Base-by-base conservation (phyloP, 73 alveolate species). In the Effrenium voratum region DNA sequence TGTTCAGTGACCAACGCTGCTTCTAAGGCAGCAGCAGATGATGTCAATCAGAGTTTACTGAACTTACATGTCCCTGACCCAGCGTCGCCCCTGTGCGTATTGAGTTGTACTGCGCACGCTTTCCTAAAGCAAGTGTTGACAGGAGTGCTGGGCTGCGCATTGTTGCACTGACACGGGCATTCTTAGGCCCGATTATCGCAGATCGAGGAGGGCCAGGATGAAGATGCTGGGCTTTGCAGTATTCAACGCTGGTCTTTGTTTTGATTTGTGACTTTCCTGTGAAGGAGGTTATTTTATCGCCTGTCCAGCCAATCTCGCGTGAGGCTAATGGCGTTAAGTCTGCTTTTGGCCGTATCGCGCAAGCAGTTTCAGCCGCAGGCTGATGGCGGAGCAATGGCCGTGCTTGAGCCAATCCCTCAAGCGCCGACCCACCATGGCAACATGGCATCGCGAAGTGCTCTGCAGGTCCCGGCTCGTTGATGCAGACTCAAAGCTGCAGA, bases 101-200 rank as follows among this genome's bases (percentile, higher is more conserved):
- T 22, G 72, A 57, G 16, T 22, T 57, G 28, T 22, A 22, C 28
- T 57, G 72, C 72, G 72, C 28, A 22, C n/a, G 28, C 72, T 57
- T 57, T 57, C 72, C 72, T 57, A 30, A 30, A 57, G 72, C 72
- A 22, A 22, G 1, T 30, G 16, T 15, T 12, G 30, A 55, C 30
- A 12, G 12, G 68, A 12, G 30, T 55, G 68, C 30, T n/a, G n/a
- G n/a, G n/a, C n/a, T n/a, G n/a, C n/a, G n/a, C 72, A 57, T 57
- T 22, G 16, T 72, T 24, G 32, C 50, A 72, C 38, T 72, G 49
- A 75, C n/a, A n/a, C n/a, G n/a, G n/a, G n/a, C n/a, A n/a, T n/a
- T n/a, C n/a, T n/a, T n/a, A n/a, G 86, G 86, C 86, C 16, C 86
- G 86, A 22, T 38, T 75, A 38, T 75, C 86, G 38, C 86, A 75